These are phyloP conservation scores for Rhynchosporium secalis DNA, from an alignment of 2,329 filamentous ascomycete genomes.

Conservation along the genomic window DNA sequence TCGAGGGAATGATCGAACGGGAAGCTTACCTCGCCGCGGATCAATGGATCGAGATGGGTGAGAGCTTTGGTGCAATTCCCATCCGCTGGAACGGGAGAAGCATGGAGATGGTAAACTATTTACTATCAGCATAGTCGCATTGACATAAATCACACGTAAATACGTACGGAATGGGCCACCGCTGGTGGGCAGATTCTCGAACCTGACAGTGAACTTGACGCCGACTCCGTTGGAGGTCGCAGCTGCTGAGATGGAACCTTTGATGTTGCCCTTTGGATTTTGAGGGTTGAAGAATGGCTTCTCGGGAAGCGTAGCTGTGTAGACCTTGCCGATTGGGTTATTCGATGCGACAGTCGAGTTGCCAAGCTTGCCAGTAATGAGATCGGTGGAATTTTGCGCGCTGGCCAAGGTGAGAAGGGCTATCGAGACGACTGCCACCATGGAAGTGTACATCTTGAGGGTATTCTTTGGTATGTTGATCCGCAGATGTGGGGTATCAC, in stretches of 20 bases:
- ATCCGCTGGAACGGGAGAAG: conserved; percentile 57
- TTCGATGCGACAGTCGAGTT: conserved; percentile 53
- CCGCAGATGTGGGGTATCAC: neutral
- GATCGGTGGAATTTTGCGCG: conserved; percentile 30
- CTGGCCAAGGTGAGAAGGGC: conserved; percentile 20
- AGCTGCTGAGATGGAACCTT: conserved; percentile 52
- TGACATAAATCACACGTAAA: neutral
- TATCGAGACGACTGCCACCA: conserved; percentile 24
- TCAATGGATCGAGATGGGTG: conserved; percentile 70
- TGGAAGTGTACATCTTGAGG: conserved; percentile 27
- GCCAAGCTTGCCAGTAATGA: conserved; percentile 40
- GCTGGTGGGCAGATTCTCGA: conserved; percentile 58
- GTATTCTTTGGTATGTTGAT: conserved; percentile 7
- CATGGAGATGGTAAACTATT: conserved; percentile 73
- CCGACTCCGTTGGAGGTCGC: conserved; percentile 53
- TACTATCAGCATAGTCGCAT: conserved; percentile 16
- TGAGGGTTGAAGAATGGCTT: conserved; percentile 48
- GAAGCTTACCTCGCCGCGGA: conserved; percentile 50
- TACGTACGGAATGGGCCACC: conserved; percentile 61
- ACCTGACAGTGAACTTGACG: conserved; percentile 54
- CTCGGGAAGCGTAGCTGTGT: conserved; percentile 55
- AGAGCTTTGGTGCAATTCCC: conserved; percentile 72
- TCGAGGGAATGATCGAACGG: neutral
- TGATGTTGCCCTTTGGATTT: conserved; percentile 53
- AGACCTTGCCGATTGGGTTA: conserved; percentile 57